Conservation (phyloP, 495 filamentous ascomycete species). For the Aspergillus nanangensis region DNA sequence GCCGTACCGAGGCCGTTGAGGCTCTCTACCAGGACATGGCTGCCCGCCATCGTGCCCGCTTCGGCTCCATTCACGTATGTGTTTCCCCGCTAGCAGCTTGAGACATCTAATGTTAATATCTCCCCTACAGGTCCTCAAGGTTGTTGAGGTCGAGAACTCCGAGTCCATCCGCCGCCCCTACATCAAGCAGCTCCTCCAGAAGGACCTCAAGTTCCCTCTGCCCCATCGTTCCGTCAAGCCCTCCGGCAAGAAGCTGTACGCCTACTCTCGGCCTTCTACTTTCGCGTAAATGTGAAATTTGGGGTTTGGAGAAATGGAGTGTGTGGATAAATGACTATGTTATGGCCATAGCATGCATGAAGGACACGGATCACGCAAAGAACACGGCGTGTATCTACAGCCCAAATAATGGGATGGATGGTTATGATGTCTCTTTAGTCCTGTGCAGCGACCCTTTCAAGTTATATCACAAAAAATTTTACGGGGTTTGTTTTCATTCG, state of each 20-base stretch:
- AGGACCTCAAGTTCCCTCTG: conserved; percentile 96
- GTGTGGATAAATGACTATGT: conserved; percentile 46
- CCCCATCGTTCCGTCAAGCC: conserved; percentile 87
- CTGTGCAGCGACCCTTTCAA: conserved; percentile 42
- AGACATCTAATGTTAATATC: too few species aligned
- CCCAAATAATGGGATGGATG: conserved; percentile 34
- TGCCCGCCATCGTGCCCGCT: conserved; percentile 93
- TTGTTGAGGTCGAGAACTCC: conserved; percentile 90
- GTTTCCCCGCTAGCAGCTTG: too few species aligned
- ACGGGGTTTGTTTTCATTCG: conserved; percentile 31
- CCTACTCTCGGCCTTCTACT: conserved; percentile 85
- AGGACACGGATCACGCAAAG: conserved; percentile 38
- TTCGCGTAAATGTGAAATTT: conserved; percentile 58
- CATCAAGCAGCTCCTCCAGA: conserved; percentile 95
- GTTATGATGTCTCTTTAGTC: conserved; percentile 43
- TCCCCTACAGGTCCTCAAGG: conserved; percentile 79
- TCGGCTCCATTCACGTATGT: conserved; percentile 95
- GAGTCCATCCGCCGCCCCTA: conserved; percentile 94
- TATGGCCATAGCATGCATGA: conserved; percentile 47
- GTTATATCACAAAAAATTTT: conserved; percentile 40
- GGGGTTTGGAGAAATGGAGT: conserved; percentile 35
- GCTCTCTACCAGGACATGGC: conserved; percentile 99
- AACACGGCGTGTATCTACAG: conserved; percentile 35
- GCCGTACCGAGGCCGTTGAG: conserved; percentile 89
- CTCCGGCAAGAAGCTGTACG: conserved; percentile 80